Base-by-base conservation (phyloP, 1,284 basidiomycete genomes). In the Malassezia yamatoensis region DNA sequence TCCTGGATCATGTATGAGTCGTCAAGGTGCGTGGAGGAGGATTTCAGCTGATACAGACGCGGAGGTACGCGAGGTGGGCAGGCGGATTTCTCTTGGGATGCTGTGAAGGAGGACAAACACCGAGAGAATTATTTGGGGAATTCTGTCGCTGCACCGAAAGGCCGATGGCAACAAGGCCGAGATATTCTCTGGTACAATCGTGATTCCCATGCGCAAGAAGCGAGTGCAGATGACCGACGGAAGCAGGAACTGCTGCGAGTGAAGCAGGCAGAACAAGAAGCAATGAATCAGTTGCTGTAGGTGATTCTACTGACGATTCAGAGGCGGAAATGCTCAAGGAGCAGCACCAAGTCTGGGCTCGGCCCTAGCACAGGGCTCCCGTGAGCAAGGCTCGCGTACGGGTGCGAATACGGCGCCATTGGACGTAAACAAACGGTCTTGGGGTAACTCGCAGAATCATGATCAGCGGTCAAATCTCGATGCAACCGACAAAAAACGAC, bases 101-200 rank as follows among this genome's bases (percentile, higher is more conserved):
- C 54, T 9, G 67, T 74, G 35, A 59, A 63, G 33, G 45, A 60
- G 24, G 70, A 72, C 56, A 67, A 74, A 58, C 60, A 72, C 34
- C 67, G 70, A 42, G 72, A 74, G 34, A 64, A 68, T 54, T 74
- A 74, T 50, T 62, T 74, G 10, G 72, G 72, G 49, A 65, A 72
- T 52, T 68, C 68, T 18, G 62, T 74, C 36, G 61, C 62, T n/a
- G 72, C 70, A 11, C 66, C 72, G 12, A 67, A 64, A 4, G 72
- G 72, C 2, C 62, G 72, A 10, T 74, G 72, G 72, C 68, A 68
- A 39, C 63, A 68, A 36, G 68, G 68, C 15, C 54, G 64, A 15
- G 72, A 74, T 53, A 69, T 74, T 50, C 65, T 63, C 32, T 74
- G 72, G 72, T 74, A 72, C 60, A 73, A 67, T 61, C 70, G 67